Conservation (phyloP, 2,329 filamentous ascomycete species). For the Colletotrichum sp. region DNA sequence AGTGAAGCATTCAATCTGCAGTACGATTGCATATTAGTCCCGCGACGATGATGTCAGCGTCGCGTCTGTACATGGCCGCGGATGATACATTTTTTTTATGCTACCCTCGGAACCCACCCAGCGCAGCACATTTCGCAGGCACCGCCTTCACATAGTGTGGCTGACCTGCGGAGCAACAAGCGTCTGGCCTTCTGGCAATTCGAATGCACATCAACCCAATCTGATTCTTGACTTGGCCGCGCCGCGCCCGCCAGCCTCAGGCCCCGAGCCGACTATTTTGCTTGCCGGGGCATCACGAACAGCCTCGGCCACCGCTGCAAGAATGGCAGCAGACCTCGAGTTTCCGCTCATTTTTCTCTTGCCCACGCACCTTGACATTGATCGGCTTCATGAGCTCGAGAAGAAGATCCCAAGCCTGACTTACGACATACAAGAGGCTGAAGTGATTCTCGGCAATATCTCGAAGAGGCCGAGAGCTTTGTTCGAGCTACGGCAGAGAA, state of each 20-base stretch:
- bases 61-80: not conserved
- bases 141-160: not conserved
- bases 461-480: conserved; percentile 71
- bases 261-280: not conserved
- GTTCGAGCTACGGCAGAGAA: conserved; percentile 76
- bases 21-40: not conserved
- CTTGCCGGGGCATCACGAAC: not conserved
- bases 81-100: not conserved
- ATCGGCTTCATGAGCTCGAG: conserved; percentile 68
- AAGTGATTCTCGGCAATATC: conserved; percentile 76
- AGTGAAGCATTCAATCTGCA: not conserved
- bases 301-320: not conserved
- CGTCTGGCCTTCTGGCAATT: not conserved
- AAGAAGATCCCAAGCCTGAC: conserved; percentile 69
- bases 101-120: not conserved
- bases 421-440: conserved; percentile 73
- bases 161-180: not conserved
- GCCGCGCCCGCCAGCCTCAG: not conserved
- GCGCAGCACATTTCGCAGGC: not conserved
- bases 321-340: conserved; percentile 24
- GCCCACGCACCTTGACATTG: conserved; percentile 67
- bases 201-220: not conserved
- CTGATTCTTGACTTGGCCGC: not conserved
- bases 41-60: not conserved
- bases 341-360: conserved; percentile 76